A percentile compares a stretch with the other conserved stretches of the same genome.
Evolutionary conservation across 2,329 filamentous ascomycete genomes (phyloP).

Genomic region (Domatiomyces catenatus): DNA sequence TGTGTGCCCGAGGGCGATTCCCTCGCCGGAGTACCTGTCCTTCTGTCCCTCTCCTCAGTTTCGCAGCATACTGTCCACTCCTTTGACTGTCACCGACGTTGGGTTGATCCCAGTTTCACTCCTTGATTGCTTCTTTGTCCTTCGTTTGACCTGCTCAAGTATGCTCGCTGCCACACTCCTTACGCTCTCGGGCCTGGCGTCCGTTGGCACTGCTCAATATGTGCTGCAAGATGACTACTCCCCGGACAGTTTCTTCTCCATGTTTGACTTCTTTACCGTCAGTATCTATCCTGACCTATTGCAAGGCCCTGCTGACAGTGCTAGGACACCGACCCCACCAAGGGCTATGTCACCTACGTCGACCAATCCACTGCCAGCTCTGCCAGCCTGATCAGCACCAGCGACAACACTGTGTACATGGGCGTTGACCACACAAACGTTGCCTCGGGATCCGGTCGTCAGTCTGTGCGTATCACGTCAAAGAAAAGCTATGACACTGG

Average conservation of each 20-base stretch:
- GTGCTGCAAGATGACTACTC: constrained; percentile 35
- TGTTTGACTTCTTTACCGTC: constrained; percentile 38
- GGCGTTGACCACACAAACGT: constrained; percentile 50
- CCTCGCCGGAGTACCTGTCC: neutral
- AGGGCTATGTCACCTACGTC: constrained; percentile 60
- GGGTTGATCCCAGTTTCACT: neutral
- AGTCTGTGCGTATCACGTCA: constrained; percentile 56
- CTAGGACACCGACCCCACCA: constrained; percentile 48
- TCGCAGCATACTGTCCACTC: neutral
- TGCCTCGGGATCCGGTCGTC: constrained; percentile 44
- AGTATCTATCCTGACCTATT: constrained; percentile 7
- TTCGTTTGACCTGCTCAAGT: constrained; percentile 1
- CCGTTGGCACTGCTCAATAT: constrained; percentile 24
- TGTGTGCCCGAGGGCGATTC: neutral
- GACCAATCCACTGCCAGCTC: constrained; percentile 41
- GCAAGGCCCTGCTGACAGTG: neutral
- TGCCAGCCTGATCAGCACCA: constrained; percentile 43
- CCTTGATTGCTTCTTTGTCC: neutral
- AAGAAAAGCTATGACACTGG: constrained; percentile 48
- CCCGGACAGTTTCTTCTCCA: constrained; percentile 33
- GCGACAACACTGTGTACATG: constrained; percentile 45
- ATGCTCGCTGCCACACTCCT: constrained; percentile 15
- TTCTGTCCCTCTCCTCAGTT: neutral
- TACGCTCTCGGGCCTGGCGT: constrained; percentile 11
- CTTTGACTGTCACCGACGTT: neutral